These are phyloP conservation scores for Fagopyrum homotropicum DNA, from an alignment of 148 eudicot species.

Conservation along the genomic window DNA sequence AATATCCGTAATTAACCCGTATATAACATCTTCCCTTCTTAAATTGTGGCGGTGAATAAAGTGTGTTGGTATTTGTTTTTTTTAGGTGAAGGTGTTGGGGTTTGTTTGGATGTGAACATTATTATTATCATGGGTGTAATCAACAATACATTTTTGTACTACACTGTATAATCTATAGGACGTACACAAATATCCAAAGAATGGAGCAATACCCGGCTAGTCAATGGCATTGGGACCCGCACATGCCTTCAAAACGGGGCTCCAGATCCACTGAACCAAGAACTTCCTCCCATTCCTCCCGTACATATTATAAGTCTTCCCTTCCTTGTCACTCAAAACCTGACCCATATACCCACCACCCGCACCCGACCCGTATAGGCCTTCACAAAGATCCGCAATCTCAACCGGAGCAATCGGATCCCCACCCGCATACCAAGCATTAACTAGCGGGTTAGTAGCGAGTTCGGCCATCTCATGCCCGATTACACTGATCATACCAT, in stretches of 20 bases:
- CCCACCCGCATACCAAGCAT: constrained; percentile 97
- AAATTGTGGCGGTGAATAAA: too few relatives aligned
- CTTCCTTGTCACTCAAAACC: constrained; percentile 59
- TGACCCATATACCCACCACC: constrained; percentile 96
- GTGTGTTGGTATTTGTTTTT: too few relatives aligned
- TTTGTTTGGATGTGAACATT: too few relatives aligned
- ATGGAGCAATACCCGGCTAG: constrained; percentile 10
- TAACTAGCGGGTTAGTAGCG: constrained; percentile 69
- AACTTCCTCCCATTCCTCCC: constrained; percentile 66
- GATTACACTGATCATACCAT: constrained; percentile 91
- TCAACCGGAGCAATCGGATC: constrained; percentile 97
- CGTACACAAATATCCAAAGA: too few relatives aligned
- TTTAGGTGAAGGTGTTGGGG: too few relatives aligned
- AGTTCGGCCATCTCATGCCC: constrained; percentile 88
- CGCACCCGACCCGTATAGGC: constrained; percentile 86
- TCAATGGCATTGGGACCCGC: constrained; percentile 91
- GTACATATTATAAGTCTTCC: constrained; percentile 63
- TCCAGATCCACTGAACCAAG: constrained; percentile 97
- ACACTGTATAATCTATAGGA: too few relatives aligned
- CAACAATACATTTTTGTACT: too few relatives aligned
- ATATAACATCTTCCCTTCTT: too few relatives aligned
- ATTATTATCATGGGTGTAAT: too few relatives aligned
- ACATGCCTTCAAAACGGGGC: constrained; percentile 72
- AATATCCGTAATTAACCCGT: too few relatives aligned
- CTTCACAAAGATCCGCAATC: constrained; percentile 89